Percentiles rank a stretch among this genome's conserved stretches.
Evolutionary conservation across 495 filamentous ascomycete species (phyloP).

Genomic region (Neurospora sp.): DNA sequence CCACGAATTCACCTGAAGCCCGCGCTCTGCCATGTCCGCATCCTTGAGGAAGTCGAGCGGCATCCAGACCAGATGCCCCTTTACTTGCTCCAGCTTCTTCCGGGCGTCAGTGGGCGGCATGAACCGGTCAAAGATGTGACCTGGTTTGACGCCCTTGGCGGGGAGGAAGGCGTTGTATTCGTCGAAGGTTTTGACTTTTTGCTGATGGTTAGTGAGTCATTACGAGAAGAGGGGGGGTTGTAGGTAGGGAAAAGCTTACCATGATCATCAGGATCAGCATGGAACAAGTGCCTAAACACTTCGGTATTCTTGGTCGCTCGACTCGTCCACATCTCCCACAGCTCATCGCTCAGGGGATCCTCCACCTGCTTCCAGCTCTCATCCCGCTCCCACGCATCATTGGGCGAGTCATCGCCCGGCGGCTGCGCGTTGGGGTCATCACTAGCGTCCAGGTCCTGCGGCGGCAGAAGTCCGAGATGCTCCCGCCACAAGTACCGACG

Average conservation of each 20-base stretch:
- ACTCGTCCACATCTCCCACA: constrained; percentile 80
- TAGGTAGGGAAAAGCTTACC: constrained; percentile 30
- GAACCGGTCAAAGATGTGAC: constrained; percentile 75
- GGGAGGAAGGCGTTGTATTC: constrained; percentile 77
- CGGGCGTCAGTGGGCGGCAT: constrained; percentile 59
- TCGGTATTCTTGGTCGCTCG: constrained; percentile 70
- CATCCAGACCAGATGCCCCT: constrained; percentile 94
- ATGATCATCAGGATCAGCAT: constrained; percentile 82
- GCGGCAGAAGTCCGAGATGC: constrained; percentile 73
- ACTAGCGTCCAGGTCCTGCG: constrained; percentile 60
- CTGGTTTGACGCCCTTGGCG: constrained; percentile 58
- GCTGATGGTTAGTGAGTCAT: constrained; percentile 2
- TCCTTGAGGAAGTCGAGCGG: constrained; percentile 77
- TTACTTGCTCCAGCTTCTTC: constrained; percentile 64
- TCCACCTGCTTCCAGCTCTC: constrained; percentile 65
- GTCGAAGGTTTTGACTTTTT: constrained; percentile 66
- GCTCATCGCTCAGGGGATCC: constrained; percentile 66
- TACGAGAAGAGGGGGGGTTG: not conserved
- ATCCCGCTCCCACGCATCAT: constrained; percentile 51
- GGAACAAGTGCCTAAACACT: constrained; percentile 81
- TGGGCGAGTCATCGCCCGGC: constrained; percentile 58
- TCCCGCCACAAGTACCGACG: constrained; percentile 86
- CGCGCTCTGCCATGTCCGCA: constrained; percentile 84
- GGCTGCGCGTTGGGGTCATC: constrained; percentile 74
- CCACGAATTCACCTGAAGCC: constrained; percentile 43